Conservation (phyloP, 1,284 basidiomycete species). For the Rhodotorula sp. region DNA sequence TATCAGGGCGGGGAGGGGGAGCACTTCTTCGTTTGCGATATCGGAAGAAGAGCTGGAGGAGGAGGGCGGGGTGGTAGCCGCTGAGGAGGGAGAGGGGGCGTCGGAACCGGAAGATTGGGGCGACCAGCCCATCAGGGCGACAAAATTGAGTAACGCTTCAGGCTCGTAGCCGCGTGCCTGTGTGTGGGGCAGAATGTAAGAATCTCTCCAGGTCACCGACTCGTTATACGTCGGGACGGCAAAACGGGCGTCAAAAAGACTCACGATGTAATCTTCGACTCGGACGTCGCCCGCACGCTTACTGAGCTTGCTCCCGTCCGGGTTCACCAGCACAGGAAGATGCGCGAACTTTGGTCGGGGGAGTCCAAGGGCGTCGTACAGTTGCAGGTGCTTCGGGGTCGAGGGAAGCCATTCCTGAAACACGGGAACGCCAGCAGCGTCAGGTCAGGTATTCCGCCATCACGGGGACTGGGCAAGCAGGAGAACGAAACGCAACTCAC, state of each 20-base stretch:
- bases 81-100: background rate
- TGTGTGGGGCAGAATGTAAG: background rate
- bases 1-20: conserved; percentile 9
- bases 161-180: conserved; percentile 79
- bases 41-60: background rate
- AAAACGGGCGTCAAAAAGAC: background rate
- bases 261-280: conserved; percentile 79
- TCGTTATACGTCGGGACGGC: too few species aligned
- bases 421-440: background rate
- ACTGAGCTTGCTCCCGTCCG: conserved; percentile 89
- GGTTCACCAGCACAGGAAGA: conserved; percentile 83
- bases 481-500: conserved; percentile 51
- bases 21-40: conserved; percentile 11
- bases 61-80: background rate
- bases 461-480: background rate
- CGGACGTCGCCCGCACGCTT: conserved; percentile 87
- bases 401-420: conserved; percentile 91
- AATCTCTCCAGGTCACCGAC: too few species aligned
- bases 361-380: conserved; percentile 77
- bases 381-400: conserved; percentile 83
- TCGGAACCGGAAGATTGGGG: conserved; percentile 45
- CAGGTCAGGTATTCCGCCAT: background rate
- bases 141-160: conserved; percentile 84
- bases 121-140: conserved; percentile 91
- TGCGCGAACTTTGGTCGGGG: conserved; percentile 81